A percentile compares a stretch with the other conserved stretches of the same genome.
Evolutionary conservation across 768 basidiomycete genomes (phyloP).

Genomic region (Austroboletus festivus): DNA sequence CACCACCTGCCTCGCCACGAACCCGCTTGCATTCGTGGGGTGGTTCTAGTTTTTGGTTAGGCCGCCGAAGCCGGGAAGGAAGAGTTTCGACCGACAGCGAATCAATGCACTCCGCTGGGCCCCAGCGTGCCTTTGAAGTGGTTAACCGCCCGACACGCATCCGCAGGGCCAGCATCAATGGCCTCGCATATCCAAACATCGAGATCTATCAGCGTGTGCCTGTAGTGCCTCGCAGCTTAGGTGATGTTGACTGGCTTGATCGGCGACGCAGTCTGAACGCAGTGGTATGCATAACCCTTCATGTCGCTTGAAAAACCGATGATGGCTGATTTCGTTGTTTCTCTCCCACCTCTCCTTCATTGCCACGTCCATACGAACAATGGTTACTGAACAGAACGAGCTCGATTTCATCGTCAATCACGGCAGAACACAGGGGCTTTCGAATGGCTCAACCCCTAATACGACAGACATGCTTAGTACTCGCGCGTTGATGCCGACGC

Average conservation of each 20-base stretch:
- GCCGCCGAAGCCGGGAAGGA: conserved; percentile 35
- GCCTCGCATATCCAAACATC: conserved; percentile 41
- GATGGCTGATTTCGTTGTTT: conserved; percentile 22
- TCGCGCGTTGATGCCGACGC: conserved; percentile 33
- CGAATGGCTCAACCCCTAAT: conserved; percentile 46
- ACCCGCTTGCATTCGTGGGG: conserved; percentile 38
- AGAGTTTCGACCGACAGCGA: conserved; percentile 41
- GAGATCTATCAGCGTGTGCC: conserved; percentile 44
- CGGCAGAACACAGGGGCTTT: conserved; percentile 38
- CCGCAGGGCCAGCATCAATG: conserved; percentile 50
- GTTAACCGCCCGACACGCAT: conserved; percentile 47
- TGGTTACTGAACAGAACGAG: conserved; percentile 52
- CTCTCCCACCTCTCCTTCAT: conserved; percentile 4
- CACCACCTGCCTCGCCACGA: conserved; percentile 32
- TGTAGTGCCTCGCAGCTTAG: conserved; percentile 50
- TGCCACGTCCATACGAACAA: not conserved
- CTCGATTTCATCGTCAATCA: conserved; percentile 67
- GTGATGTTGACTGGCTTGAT: conserved; percentile 77
- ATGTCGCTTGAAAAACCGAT: conserved; percentile 12
- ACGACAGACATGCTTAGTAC: conserved; percentile 50
- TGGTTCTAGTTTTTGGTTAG: conserved; percentile 36
- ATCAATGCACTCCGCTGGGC: conserved; percentile 33
- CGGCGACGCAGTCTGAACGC: conserved; percentile 68
- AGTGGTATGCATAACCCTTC: conserved; percentile 48
- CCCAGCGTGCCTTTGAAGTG: conserved; percentile 45